Evolutionary conservation across 345 rosid species (phyloP).

Genomic region (Eucalyptus erythrocorys): DNA sequence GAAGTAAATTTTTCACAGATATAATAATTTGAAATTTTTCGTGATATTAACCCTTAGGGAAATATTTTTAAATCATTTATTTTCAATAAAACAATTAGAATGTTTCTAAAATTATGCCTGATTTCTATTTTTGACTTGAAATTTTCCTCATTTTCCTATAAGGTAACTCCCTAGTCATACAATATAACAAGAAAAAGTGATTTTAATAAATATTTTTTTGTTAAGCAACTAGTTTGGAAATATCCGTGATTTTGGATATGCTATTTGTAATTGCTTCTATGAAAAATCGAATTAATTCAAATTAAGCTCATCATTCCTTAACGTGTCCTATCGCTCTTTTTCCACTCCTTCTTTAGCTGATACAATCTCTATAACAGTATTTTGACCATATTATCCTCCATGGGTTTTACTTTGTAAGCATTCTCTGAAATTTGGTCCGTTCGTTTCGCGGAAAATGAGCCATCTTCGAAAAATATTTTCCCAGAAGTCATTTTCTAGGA

Average conservation of each 20-base stretch:
- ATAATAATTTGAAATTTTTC: too few relatives aligned
- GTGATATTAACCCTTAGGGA: not conserved
- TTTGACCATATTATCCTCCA: not conserved
- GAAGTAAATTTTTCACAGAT: accelerated
- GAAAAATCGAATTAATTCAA: not conserved
- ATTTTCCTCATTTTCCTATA: not conserved
- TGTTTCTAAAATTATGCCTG: not conserved
- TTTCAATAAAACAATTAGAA: accelerated
- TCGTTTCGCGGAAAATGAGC: too few relatives aligned
- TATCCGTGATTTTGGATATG: not conserved
- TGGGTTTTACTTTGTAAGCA: not conserved
- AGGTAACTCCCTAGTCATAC: not conserved
- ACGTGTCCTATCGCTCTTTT: not conserved
- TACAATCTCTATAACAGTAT: not conserved
- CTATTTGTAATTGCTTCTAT: not conserved
- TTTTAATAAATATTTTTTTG: not conserved
- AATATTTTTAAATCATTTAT: not conserved
- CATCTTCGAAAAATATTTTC: too few relatives aligned
- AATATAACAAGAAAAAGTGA: not conserved
- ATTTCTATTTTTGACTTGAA: not conserved
- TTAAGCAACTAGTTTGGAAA: not conserved
- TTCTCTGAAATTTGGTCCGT: too few relatives aligned
- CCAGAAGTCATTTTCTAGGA: too few relatives aligned
- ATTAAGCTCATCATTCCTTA: not conserved
- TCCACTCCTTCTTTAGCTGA: not conserved